phyloP scores from a whole-genome alignment of 2,329 filamentous ascomycete species.

The Penicillium fuscoglaucum region DNA sequence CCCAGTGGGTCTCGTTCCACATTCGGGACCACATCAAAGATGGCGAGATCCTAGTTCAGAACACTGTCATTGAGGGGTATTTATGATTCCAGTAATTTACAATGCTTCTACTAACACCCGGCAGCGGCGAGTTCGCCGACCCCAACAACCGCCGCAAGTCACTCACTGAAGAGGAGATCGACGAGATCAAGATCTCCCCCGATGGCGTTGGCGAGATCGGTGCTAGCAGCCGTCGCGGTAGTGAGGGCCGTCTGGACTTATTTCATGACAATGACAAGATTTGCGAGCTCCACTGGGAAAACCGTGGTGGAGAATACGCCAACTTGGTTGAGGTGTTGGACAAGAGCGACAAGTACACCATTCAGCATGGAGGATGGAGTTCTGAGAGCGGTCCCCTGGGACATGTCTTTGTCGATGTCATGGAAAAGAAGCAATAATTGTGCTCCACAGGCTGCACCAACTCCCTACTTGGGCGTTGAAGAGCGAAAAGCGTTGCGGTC shows the following conservation, averaged over 20 bases:
- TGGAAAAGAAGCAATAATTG: slow-evolving; percentile 27
- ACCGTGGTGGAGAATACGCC: slow-evolving; percentile 23
- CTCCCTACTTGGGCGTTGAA: not conserved
- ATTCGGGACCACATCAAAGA: slow-evolving; percentile 31
- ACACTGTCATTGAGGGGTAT: slow-evolving; percentile 34
- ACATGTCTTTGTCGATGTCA: slow-evolving; percentile 34
- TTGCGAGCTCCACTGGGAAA: slow-evolving; percentile 37
- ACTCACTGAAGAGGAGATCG: slow-evolving; percentile 33
- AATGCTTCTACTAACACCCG: slow-evolving; percentile 5
- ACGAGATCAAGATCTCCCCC: slow-evolving; percentile 31
- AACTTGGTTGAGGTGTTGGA: slow-evolving; percentile 34
- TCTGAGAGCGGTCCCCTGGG: slow-evolving; percentile 31
- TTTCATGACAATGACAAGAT: slow-evolving; percentile 35
- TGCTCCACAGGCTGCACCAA: slow-evolving; percentile 6
- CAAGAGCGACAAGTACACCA: slow-evolving; percentile 26
- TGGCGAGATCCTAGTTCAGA: slow-evolving; percentile 28
- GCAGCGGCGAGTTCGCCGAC: slow-evolving; percentile 32
- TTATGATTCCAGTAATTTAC: not conserved
- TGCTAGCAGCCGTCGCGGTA: slow-evolving; percentile 33
- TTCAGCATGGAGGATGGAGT: slow-evolving; percentile 35
- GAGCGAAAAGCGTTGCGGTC: not conserved
- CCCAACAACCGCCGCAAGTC: slow-evolving; percentile 24
- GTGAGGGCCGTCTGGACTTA: slow-evolving; percentile 35
- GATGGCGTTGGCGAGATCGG: slow-evolving; percentile 35
- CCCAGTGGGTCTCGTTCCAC: slow-evolving; percentile 33